These are phyloP conservation scores for Xylariaceae sp. DNA, from an alignment of 2,329 filamentous ascomycete species.

Conservation along the genomic window DNA sequence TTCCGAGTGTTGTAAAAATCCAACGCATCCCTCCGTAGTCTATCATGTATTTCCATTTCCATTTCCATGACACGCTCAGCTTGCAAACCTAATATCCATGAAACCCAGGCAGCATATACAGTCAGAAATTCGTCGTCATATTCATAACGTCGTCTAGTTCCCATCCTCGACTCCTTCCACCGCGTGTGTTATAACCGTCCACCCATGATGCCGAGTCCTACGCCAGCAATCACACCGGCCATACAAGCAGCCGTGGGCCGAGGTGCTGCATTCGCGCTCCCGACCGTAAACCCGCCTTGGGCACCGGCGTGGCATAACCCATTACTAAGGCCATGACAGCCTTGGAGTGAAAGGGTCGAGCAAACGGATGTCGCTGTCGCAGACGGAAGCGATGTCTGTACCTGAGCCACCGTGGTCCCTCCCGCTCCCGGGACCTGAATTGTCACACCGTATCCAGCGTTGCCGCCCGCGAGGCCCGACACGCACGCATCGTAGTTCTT, in stretches of 20 bases:
- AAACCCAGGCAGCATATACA: conserved; percentile 12
- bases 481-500: conserved; percentile 62
- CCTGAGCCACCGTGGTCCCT: conserved; percentile 58
- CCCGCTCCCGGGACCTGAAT: conserved; percentile 61
- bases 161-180: neutral
- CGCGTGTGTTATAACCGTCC: conserved; percentile 32
- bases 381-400: conserved; percentile 47
- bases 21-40: no score
- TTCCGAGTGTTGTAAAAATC: no score
- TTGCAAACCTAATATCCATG: conserved; percentile 1
- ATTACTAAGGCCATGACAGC: conserved; percentile 54
- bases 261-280: conserved; percentile 37
- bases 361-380: conserved; percentile 61
- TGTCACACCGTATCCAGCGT: conserved; percentile 58
- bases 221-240: conserved; percentile 41
- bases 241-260: conserved; percentile 40
- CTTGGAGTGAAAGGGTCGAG: conserved; percentile 59
- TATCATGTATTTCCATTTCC: no score
- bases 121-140: conserved; percentile 14
- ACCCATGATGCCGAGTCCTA: conserved; percentile 42
- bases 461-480: conserved; percentile 51
- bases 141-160: conserved; percentile 26
- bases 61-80: no score
- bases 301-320: conserved; percentile 48
- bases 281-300: conserved; percentile 38